phyloP scores from a whole-genome alignment of 495 filamentous ascomycete genomes.

The Xylaria intraflava region DNA sequence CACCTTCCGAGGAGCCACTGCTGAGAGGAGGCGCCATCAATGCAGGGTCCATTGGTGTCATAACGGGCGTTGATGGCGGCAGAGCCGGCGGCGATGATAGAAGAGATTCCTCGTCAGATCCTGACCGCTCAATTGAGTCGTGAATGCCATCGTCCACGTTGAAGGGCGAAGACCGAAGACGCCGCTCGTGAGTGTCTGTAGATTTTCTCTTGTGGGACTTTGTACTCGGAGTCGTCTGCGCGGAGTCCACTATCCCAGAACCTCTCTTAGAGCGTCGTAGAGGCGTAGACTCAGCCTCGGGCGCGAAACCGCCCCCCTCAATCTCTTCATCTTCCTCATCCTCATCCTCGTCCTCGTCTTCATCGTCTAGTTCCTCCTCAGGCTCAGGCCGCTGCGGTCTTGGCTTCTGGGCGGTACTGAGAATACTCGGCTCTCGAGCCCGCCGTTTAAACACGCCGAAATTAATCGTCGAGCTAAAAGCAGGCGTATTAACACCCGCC shows the following conservation, averaged over 20 bases:
- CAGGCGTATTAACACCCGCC: slow-evolving; percentile 37
- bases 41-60: slow-evolving; percentile 28
- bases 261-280: slow-evolving; percentile 30
- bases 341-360: slow-evolving; percentile 25
- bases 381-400: slow-evolving; percentile 25
- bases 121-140: slow-evolving; percentile 18
- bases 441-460: slow-evolving; percentile 41
- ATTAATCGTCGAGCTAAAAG: slow-evolving; percentile 37
- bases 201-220: slow-evolving; percentile 44
- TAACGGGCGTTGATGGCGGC: slow-evolving; percentile 17
- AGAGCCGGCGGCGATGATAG: slow-evolving; percentile 16
- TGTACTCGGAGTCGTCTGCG: slow-evolving; percentile 17
- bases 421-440: slow-evolving; percentile 42
- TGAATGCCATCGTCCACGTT: slow-evolving; percentile 25
- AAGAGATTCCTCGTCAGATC: slow-evolving; percentile 20
- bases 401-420: slow-evolving; percentile 37
- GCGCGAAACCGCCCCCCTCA: slow-evolving; percentile 32
- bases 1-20: slow-evolving; percentile 34
- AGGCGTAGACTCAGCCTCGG: slow-evolving; percentile 42
- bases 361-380: slow-evolving; percentile 14
- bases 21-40: slow-evolving; percentile 41
- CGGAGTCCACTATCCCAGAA: slow-evolving; percentile 12
- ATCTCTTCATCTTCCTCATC: slow-evolving; percentile 3
- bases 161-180: slow-evolving; percentile 20
- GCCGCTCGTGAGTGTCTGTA: slow-evolving; percentile 29